Conservation (phyloP, 345 rosid species). For the Nephelium lappaceum region DNA sequence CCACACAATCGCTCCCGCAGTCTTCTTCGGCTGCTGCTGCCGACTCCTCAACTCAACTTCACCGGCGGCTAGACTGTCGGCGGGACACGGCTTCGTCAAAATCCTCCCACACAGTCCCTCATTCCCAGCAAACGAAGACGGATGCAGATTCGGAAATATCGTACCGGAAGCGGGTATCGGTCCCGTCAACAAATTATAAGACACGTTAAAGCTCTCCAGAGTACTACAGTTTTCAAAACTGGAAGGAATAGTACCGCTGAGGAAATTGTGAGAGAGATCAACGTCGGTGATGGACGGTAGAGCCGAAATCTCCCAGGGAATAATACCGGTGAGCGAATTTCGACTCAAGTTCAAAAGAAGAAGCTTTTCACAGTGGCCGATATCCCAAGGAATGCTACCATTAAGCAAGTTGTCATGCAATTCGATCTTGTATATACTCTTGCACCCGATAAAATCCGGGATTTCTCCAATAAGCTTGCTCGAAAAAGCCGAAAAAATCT, state of each 20-base stretch:
- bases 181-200: constrained; percentile 70
- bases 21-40: constrained; percentile 52
- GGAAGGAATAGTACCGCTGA: constrained; percentile 87
- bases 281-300: constrained; percentile 71
- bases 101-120: constrained; percentile 79
- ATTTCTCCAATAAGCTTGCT: constrained; percentile 54
- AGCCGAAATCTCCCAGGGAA: constrained; percentile 81
- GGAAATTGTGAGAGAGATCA: constrained; percentile 74
- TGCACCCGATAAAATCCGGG: constrained; percentile 77
- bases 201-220: constrained; percentile 79
- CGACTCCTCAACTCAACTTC: constrained; percentile 35
- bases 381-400: constrained; percentile 81
- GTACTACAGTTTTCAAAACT: constrained; percentile 79
- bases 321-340: constrained; percentile 73
- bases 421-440: constrained; percentile 72
- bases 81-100: constrained; percentile 56
- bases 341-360: constrained; percentile 63
- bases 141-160: constrained; percentile 67
- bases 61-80: constrained; percentile 30
- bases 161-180: constrained; percentile 71
- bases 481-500: constrained; percentile 74
- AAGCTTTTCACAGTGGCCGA: constrained; percentile 87
- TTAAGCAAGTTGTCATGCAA: constrained; percentile 70
- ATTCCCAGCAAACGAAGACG: constrained; percentile 77
- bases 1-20: constrained; percentile 92